A percentile compares a stretch with the other conserved stretches of the same genome.
phyloP scores from a whole-genome alignment of 2,329 filamentous ascomycete genomes.

The Didymella pomorum region DNA sequence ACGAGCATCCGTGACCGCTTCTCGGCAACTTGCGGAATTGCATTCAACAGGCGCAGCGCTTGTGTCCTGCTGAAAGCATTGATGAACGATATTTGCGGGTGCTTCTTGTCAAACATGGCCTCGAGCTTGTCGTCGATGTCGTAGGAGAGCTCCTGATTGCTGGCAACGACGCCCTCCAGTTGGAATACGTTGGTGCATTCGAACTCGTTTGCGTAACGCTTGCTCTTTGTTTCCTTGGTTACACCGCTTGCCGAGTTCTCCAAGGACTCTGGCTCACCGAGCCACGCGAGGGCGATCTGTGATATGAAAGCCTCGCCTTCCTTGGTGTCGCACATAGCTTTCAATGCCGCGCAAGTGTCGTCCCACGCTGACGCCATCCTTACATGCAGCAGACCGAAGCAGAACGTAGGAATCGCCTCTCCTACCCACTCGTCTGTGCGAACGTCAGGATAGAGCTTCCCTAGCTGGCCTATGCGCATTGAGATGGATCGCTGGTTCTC shows the following conservation, averaged over 20 bases:
- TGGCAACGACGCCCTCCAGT: constrained; percentile 51
- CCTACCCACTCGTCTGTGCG: constrained; percentile 70
- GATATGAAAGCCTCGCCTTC: constrained; percentile 76
- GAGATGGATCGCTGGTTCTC: constrained; percentile 79
- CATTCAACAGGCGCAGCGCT: constrained; percentile 79
- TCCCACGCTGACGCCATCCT: constrained; percentile 88
- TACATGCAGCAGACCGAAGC: constrained; percentile 88
- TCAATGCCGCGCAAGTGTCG: constrained; percentile 77
- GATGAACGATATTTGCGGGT: constrained; percentile 62
- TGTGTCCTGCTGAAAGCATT: constrained; percentile 72
- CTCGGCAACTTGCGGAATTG: constrained; percentile 79
- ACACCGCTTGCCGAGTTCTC: constrained; percentile 17
- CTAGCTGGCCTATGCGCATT: constrained; percentile 85
- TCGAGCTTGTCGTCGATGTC: constrained; percentile 63
- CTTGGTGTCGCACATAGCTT: constrained; percentile 74
- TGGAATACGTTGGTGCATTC: constrained; percentile 78
- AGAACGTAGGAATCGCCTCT: constrained; percentile 78
- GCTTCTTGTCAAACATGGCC: constrained; percentile 69
- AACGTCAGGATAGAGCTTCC: constrained; percentile 67
- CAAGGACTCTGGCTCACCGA: constrained; percentile 51
- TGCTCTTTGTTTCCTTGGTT: constrained; percentile 18
- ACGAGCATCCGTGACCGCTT: constrained; percentile 85
- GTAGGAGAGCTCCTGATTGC: constrained; percentile 27
- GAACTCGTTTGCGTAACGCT: constrained; percentile 71
- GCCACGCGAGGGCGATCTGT: constrained; percentile 79